Evolutionary conservation across 768 basidiomycete genomes (phyloP).

Genomic region (Panellus pusillus): DNA sequence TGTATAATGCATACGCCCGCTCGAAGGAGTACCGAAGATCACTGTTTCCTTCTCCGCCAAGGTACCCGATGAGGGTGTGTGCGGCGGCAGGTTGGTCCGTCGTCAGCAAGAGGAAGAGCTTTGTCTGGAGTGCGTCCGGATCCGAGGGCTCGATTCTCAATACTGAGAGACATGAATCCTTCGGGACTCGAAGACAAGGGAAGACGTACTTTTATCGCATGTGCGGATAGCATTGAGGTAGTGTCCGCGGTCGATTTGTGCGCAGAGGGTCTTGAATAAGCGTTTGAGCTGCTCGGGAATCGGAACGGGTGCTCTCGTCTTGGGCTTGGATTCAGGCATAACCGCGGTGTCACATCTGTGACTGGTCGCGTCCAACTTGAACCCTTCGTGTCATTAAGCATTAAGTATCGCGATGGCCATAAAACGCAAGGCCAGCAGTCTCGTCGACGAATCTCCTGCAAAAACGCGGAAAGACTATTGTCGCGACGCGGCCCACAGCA

Average conservation of each 20-base stretch:
- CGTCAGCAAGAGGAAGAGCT: slow-evolving; percentile 85
- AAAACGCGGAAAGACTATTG: slow-evolving; percentile 28
- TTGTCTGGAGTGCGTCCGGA: slow-evolving; percentile 75
- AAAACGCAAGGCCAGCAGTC: slow-evolving; percentile 44
- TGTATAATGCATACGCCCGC: slow-evolving; percentile 80
- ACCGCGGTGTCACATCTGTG: no score
- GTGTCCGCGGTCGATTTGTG: slow-evolving; percentile 90
- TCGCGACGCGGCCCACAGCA: not conserved
- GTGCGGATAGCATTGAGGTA: slow-evolving; percentile 86
- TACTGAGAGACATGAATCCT: slow-evolving; percentile 46
- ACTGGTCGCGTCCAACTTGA: not conserved
- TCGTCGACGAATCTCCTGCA: slow-evolving; percentile 25
- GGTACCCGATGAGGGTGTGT: slow-evolving; percentile 53
- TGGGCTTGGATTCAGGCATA: not conserved
- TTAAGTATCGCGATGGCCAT: slow-evolving; percentile 34
- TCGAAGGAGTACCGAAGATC: no score
- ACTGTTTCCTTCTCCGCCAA: slow-evolving; percentile 29
- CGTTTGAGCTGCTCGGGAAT: slow-evolving; percentile 46
- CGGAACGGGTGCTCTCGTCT: slow-evolving; percentile 25
- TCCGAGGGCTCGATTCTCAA: slow-evolving; percentile 66
- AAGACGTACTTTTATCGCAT: slow-evolving; percentile 80
- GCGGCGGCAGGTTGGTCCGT: slow-evolving; percentile 80
- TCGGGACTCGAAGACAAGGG: not conserved
- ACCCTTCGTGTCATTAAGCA: no score
- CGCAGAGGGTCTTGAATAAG: slow-evolving; percentile 75